Evolutionary conservation across 2,329 filamentous ascomycete species (phyloP), one percentile per base, ranked within the genome.

Genomic region (Rutstroemia sydowiana): DNA sequence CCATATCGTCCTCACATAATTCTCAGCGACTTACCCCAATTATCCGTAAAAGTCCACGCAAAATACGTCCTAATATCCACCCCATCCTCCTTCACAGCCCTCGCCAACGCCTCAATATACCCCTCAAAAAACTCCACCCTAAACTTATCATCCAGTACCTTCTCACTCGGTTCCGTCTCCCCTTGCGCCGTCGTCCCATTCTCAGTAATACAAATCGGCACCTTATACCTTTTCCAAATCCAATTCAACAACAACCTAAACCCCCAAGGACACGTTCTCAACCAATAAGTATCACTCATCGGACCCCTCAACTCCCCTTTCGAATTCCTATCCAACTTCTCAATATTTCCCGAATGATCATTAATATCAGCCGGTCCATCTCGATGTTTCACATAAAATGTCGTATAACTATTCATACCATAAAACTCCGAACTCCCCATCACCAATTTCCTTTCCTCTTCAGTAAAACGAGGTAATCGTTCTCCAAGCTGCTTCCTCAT

Each of bases 331-430:
- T 85, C 78, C 41, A 85, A 75, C 8, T 82, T 76, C 62, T 92
- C 86, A 37, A 93, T 71, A 68, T 93, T 85, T 47, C 88, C 88
- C 14, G 79, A 72, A 68, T 81, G 81, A 70, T 95, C 88, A 49
- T 85, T 76, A 5, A 74, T 73, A 1, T 79, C 75, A 1, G 87
- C 71, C 48, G 76, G 73, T 10, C 75, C 77, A 10, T 78, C 75
- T 64, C 79, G 78, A 72, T 90, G 83, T 66, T 82, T 83, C 70
- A 93, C 82, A 71, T 86, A 93, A 73, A 92, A 87, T 63, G 87
- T 84, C 48, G 87, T 90, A 74, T 95, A 95, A 74, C 89, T 86
- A 75, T 95, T 93, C 87, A 91, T 91, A 66, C 87, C 88, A 69
- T 93, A 95, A 69, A 92, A 95, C 73, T 95, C 88, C 67, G 91